A percentile compares a stretch with the other conserved stretches of the same genome.
Conservation (phyloP, 352 stramenopile genomes). For the Globisporangium nagaii region DNA sequence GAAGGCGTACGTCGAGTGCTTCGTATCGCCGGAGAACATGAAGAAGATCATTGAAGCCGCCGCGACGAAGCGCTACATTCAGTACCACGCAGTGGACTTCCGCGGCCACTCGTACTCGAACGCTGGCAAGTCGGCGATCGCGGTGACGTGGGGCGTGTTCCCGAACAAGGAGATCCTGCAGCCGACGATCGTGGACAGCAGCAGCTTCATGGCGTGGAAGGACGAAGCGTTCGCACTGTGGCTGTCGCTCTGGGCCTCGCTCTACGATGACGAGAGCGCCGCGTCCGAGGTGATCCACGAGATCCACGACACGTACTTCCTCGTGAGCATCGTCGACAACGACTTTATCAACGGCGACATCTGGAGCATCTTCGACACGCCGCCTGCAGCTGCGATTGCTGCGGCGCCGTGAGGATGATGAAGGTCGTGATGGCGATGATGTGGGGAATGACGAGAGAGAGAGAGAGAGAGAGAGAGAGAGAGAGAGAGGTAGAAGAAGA, state of each 20-base stretch:
- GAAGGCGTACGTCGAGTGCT: slow-evolving; percentile 99
- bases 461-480: slow-evolving; percentile 7
- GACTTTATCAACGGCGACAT: slow-evolving; percentile 91
- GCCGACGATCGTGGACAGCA: slow-evolving; percentile 97
- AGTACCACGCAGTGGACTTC: slow-evolving; percentile 90
- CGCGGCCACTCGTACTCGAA: slow-evolving; percentile 90
- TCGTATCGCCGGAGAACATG: slow-evolving; percentile 92
- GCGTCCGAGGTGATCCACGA: slow-evolving; percentile 91
- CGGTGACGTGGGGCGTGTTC: slow-evolving; percentile 98
- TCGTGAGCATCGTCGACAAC: slow-evolving; percentile 99
- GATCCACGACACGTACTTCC: slow-evolving; percentile 96
- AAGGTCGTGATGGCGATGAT: background rate
- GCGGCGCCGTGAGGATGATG: background rate
- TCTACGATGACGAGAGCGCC: slow-evolving; percentile 92
- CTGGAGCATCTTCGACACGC: slow-evolving; percentile 66
- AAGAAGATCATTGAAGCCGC: slow-evolving; percentile 88
- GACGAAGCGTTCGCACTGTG: slow-evolving; percentile 97
- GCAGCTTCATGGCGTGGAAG: slow-evolving; percentile 94
- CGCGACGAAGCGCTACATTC: slow-evolving; percentile 74
- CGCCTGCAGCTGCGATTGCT: slow-evolving; percentile 13
- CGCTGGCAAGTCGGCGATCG: slow-evolving; percentile 87
- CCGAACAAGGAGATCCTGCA: slow-evolving; percentile 95
- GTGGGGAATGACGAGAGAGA: slow-evolving; percentile 1
- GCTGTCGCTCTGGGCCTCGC: slow-evolving; percentile 93
- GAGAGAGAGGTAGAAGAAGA: slow-evolving; percentile 1